These are phyloP conservation scores for Dioscorea zingiberensis DNA, from an alignment of 106 monocot genomes.

Conservation along the genomic window DNA sequence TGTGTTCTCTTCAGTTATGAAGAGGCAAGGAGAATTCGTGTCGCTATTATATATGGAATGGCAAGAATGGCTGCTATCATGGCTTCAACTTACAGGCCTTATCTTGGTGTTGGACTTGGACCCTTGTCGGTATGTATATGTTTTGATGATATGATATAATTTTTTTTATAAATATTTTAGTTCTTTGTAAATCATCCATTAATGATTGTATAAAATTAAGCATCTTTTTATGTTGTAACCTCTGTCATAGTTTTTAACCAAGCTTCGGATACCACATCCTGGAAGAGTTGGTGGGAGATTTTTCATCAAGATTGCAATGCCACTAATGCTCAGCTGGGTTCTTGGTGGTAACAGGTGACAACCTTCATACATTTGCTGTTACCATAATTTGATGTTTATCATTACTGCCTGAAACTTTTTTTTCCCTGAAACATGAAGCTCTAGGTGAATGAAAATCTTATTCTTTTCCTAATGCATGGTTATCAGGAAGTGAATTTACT, in stretches of 20 bases:
- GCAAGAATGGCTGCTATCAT: conserved; percentile 98
- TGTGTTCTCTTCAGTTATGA: conserved; percentile 57
- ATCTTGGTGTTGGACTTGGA: conserved; percentile 92
- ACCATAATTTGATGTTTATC: no score
- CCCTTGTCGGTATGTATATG: conserved; percentile 78
- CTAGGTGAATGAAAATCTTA: no score
- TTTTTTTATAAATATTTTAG: no score
- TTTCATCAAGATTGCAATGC: conserved; percentile 81
- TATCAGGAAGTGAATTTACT: no score
- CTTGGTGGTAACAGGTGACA: conserved; percentile 93
- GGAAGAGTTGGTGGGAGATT: conserved; percentile 97
- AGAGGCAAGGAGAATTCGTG: conserved; percentile 83
- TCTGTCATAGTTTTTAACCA: conserved; percentile 68
- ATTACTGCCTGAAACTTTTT: no score
- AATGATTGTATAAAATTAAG: no score
- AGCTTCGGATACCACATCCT: conserved; percentile 90
- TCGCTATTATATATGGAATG: conserved; percentile 83
- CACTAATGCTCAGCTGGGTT: conserved; percentile 91
- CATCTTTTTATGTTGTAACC: background rate
- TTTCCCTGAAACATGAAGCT: no score
- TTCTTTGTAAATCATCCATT: no score
- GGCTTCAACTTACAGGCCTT: conserved; percentile 96
- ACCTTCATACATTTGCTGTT: conserved; percentile 2
- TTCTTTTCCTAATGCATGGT: no score
- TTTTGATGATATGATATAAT: no score